Percentiles rank a stretch among this genome's conserved stretches.
Conservation (phyloP, 257 asterid species). For the Lycium ferocissimum region DNA sequence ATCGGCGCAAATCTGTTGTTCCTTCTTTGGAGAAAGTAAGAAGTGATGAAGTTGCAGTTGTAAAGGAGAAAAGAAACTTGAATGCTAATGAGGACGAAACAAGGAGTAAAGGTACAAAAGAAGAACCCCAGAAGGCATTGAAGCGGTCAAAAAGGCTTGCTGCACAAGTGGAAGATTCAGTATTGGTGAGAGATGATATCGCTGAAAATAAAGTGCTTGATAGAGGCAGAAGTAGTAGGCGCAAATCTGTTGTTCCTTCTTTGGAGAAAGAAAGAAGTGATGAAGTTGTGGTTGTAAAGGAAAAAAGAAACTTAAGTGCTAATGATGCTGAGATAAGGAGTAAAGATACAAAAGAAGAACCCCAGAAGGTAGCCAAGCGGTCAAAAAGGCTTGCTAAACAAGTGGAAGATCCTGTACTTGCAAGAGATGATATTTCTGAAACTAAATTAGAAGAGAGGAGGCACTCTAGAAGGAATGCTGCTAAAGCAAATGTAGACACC, state of each 20-base stretch:
- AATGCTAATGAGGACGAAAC: conserved; percentile 11
- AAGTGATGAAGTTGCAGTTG: no score
- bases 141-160: conserved; percentile 53
- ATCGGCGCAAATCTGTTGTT: no score
- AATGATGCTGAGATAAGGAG: conserved; percentile 22
- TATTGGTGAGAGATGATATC: conserved; percentile 15
- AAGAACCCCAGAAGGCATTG: conserved; percentile 37
- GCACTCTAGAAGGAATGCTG: conserved; percentile 52
- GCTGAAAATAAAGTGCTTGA: conserved; percentile 32
- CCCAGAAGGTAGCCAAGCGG: conserved; percentile 42
- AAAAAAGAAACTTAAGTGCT: conserved; percentile 18
- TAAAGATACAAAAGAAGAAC: conserved; percentile 30
- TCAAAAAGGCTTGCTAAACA: conserved; percentile 44
- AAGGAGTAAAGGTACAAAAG: conserved; percentile 12
- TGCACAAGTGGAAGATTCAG: conserved; percentile 36
- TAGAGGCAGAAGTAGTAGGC: background rate
- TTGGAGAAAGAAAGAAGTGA: conserved; percentile 1
- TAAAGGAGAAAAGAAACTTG: conserved; percentile 32
- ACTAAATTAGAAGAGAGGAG: conserved; percentile 38
- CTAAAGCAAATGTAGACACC: conserved; percentile 6
- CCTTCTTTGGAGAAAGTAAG: no score
- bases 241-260: conserved; percentile 27
- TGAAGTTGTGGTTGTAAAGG: conserved; percentile 28
- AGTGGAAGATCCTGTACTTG: conserved; percentile 32
- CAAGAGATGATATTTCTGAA: conserved; percentile 28